These are phyloP conservation scores for Dianthus caryophyllus DNA, from an alignment of 148 eudicot genomes.

Conservation along the genomic window DNA sequence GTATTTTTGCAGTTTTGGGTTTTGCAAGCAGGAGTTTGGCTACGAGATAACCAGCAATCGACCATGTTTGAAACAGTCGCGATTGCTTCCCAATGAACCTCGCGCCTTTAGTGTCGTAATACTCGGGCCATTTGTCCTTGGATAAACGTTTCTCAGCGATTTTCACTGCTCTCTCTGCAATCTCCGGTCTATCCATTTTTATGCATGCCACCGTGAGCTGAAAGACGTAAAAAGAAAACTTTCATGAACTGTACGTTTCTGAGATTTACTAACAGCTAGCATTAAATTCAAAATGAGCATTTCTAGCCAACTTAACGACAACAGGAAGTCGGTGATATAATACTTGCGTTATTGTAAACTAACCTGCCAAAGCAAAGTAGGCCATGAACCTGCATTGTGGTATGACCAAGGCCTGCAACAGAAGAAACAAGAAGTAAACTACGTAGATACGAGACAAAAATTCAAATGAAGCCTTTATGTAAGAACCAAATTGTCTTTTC, in stretches of 20 bases:
- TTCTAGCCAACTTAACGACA: neutral
- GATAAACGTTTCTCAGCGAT: conserved; percentile 69
- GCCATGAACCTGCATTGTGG: conserved; percentile 87
- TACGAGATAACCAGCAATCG: conserved; percentile 82
- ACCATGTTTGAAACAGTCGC: conserved; percentile 78
- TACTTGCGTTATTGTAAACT: conserved; percentile 10
- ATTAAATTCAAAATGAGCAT: neutral
- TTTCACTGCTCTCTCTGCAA: conserved; percentile 67
- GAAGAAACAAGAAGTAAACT: conserved; percentile 12
- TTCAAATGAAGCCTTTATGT: neutral
- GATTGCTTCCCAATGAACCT: conserved; percentile 83
- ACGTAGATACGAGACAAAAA: neutral
- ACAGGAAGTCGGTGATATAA: neutral
- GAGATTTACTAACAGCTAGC: neutral
- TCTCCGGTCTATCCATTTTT: conserved; percentile 74
- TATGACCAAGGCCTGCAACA: conserved; percentile 73
- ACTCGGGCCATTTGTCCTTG: conserved; percentile 81
- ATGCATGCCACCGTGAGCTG: conserved; percentile 91
- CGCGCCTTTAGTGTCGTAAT: conserved; percentile 73
- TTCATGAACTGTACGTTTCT: conserved; percentile 16
- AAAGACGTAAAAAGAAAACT: conserved; percentile 14
- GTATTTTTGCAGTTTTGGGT: conserved; percentile 60
- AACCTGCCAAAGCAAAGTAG: conserved; percentile 92
- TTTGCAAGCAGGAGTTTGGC: conserved; percentile 72
- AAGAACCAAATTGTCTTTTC: no score